These are phyloP conservation scores for Niebla homalea DNA, from an alignment of 495 filamentous ascomycete genomes.

Conservation along the genomic window DNA sequence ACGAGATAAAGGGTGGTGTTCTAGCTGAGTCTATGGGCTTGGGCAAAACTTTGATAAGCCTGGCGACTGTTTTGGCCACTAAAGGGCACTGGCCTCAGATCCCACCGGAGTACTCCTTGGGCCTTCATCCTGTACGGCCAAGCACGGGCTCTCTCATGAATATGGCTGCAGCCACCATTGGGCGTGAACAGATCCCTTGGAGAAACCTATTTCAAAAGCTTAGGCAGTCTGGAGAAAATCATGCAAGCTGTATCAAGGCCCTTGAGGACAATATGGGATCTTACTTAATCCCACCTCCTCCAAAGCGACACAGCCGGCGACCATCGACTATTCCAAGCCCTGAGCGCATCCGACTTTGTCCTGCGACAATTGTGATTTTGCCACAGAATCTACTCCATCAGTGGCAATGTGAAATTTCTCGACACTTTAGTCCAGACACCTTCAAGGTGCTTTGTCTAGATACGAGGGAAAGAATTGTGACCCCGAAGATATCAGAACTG, in stretches of 20 bases:
- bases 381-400: constrained; percentile 41
- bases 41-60: constrained; percentile 81
- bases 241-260: constrained; percentile 38
- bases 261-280: constrained; percentile 39
- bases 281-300: constrained; percentile 40
- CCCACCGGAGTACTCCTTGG: constrained; percentile 46
- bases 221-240: constrained; percentile 21
- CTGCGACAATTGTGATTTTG: constrained; percentile 46
- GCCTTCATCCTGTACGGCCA: constrained; percentile 27
- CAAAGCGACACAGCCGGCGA: constrained; percentile 32
- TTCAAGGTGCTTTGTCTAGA: constrained; percentile 52
- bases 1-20: constrained; percentile 64
- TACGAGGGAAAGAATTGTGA: constrained; percentile 10
- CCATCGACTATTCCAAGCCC: constrained; percentile 29
- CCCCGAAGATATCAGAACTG: constrained; percentile 48
- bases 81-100: constrained; percentile 51
- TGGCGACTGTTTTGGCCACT: constrained; percentile 73
- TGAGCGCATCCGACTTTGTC: constrained; percentile 46
- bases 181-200: constrained; percentile 56
- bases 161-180: constrained; percentile 60
- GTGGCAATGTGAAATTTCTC: constrained; percentile 45
- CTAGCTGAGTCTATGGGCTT: constrained; percentile 54
- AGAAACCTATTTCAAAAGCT: constrained; percentile 39
- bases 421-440: constrained; percentile 47
- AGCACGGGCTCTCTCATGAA: constrained; percentile 42